Conservation (phyloP, 2,329 filamentous ascomycete genomes). For the Curvularia lunata region DNA sequence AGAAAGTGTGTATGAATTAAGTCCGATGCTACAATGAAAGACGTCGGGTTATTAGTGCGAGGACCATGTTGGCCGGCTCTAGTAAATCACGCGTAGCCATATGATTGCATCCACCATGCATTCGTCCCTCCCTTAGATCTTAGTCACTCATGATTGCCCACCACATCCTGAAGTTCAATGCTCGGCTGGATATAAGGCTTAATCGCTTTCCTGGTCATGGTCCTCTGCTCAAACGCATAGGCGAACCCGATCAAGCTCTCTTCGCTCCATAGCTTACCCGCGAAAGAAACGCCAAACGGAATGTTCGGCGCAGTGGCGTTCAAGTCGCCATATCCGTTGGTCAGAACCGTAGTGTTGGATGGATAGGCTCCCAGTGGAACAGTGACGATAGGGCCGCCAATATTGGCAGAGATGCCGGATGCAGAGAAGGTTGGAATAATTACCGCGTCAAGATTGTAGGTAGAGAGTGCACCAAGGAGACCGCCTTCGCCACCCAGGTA, state of each 20-base stretch:
- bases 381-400: slow-evolving; percentile 67
- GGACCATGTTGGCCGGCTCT: slow-evolving; percentile 8
- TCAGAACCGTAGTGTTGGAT: slow-evolving; percentile 54
- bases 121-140: too few relatives aligned
- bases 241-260: slow-evolving; percentile 67
- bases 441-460: slow-evolving; percentile 65
- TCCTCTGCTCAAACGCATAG: slow-evolving; percentile 72
- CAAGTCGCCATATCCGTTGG: slow-evolving; percentile 58
- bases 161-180: slow-evolving; percentile 56
- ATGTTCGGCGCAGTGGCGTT: slow-evolving; percentile 61
- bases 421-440: slow-evolving; percentile 63
- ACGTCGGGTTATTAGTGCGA: not conserved
- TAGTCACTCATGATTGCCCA: slow-evolving; percentile 27
- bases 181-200: slow-evolving; percentile 58
- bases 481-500: slow-evolving; percentile 65
- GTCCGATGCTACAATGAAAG: not conserved
- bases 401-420: slow-evolving; percentile 58
- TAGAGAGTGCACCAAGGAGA: slow-evolving; percentile 64
- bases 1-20: not conserved
- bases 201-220: slow-evolving; percentile 55
- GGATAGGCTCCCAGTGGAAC: slow-evolving; percentile 68
- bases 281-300: slow-evolving; percentile 68
- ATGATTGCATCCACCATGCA: not conserved
- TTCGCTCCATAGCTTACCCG: slow-evolving; percentile 67
- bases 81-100: not conserved